Conservation (phyloP, 495 filamentous ascomycete species). For the Darksidea phi region DNA sequence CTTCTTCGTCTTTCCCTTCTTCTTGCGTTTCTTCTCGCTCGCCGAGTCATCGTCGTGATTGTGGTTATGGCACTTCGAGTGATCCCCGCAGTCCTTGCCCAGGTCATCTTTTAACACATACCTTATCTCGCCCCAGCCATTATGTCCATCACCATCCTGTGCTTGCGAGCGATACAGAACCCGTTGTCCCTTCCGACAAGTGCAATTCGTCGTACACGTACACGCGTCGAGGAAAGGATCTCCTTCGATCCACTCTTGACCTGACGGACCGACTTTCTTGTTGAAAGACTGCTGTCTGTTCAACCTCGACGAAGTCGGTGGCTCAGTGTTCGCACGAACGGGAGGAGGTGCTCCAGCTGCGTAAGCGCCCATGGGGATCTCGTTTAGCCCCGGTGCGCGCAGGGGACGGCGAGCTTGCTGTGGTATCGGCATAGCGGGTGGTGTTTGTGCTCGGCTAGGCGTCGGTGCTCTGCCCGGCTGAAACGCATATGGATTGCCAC, state of each 20-base stretch:
- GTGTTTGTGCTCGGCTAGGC: neutral
- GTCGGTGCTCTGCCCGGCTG: neutral
- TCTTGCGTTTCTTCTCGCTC: neutral
- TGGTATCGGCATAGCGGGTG: neutral
- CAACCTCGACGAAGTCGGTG: neutral
- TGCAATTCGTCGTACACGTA: slow-evolving; percentile 18
- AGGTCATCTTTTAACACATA: slow-evolving; percentile 17
- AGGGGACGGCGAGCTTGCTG: neutral
- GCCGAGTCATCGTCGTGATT: neutral
- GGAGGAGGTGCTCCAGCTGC: neutral
- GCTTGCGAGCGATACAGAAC: slow-evolving; percentile 10
- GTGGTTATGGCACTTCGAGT: neutral
- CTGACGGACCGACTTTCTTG: neutral
- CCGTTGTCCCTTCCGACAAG: slow-evolving; percentile 22
- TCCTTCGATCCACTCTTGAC: slow-evolving; percentile 17
- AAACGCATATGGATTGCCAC: neutral
- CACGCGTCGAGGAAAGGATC: slow-evolving; percentile 28
- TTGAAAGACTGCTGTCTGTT: neutral
- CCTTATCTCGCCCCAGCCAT: slow-evolving; percentile 11
- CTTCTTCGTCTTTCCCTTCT: slow-evolving; percentile 1
- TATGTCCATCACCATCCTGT: slow-evolving; percentile 4
- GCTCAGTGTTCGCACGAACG: neutral
- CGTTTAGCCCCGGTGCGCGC: neutral
- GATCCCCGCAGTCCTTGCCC: slow-evolving; percentile 17
- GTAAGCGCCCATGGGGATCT: slow-evolving; percentile 5